These are phyloP conservation scores for Candida fluviatilis DNA, from an alignment of 805 yeast genomes.

Conservation along the genomic window DNA sequence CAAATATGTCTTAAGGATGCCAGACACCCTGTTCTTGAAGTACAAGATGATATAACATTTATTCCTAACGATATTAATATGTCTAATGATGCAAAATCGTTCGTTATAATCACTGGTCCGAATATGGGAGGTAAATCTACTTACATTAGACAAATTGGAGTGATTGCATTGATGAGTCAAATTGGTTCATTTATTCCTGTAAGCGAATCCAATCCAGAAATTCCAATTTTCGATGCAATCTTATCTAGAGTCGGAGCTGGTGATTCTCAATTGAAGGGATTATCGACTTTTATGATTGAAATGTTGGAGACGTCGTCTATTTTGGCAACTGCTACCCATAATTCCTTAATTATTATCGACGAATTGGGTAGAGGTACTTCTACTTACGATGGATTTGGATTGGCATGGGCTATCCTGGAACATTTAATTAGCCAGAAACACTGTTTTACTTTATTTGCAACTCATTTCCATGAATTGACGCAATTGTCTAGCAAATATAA, in stretches of 20 bases:
- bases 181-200: slow-evolving; percentile 89
- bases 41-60: slow-evolving; percentile 84
- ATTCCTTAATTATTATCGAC: slow-evolving; percentile 84
- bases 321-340: slow-evolving; percentile 68
- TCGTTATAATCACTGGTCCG: slow-evolving; percentile 88
- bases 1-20: slow-evolving; percentile 62
- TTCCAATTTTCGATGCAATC: slow-evolving; percentile 84
- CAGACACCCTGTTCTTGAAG: slow-evolving; percentile 93
- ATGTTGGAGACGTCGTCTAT: slow-evolving; percentile 93
- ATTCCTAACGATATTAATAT: slow-evolving; percentile 86
- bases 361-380: slow-evolving; percentile 93
- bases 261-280: slow-evolving; percentile 94
- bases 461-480: slow-evolving; percentile 96
- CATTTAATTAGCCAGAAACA: slow-evolving; percentile 65
- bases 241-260: slow-evolving; percentile 98
- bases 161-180: slow-evolving; percentile 81
- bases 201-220: slow-evolving; percentile 47
- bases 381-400: slow-evolving; percentile 93
- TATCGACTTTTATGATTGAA: slow-evolving; percentile 88
- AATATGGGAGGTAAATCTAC: slow-evolving; percentile 98
- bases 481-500: slow-evolving; percentile 58
- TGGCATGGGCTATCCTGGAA: slow-evolving; percentile 95
- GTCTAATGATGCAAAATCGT: slow-evolving; percentile 41
- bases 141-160: slow-evolving; percentile 85
- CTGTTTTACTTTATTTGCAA: slow-evolving; percentile 88